A percentile compares a stretch with the other conserved stretches of the same genome.
These are phyloP conservation scores for Aspergillus puulaauensis DNA, from an alignment of 2,329 filamentous ascomycete species.

Conservation along the genomic window DNA sequence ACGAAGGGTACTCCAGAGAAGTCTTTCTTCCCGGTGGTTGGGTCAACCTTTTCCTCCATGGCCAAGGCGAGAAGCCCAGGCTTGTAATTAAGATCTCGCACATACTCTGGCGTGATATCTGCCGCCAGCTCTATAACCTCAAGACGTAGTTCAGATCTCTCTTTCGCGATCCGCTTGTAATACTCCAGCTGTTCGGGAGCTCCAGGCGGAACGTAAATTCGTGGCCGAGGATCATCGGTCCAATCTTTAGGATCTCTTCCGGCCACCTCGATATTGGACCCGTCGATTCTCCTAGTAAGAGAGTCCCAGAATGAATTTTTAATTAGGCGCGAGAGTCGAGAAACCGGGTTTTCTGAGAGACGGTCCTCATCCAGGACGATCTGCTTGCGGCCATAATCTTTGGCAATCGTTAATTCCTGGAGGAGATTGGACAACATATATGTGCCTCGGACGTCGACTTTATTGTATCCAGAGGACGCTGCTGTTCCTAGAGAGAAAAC, in stretches of 20 bases:
- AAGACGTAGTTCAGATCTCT: slow-evolving; percentile 78
- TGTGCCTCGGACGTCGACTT: slow-evolving; percentile 87
- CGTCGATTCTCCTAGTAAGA: slow-evolving; percentile 86
- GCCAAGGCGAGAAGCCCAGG: slow-evolving; percentile 87
- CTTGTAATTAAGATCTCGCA: slow-evolving; percentile 79
- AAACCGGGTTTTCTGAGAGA: slow-evolving; percentile 92
- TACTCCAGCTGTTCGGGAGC: slow-evolving; percentile 87
- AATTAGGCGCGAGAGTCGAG: slow-evolving; percentile 81
- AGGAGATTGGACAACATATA: slow-evolving; percentile 97
- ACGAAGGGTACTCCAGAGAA: slow-evolving; percentile 85
- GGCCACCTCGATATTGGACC: slow-evolving; percentile 73
- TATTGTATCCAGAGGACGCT: slow-evolving; percentile 80
- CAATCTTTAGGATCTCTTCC: slow-evolving; percentile 93
- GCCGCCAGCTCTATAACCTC: slow-evolving; percentile 76
- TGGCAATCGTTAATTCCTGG: slow-evolving; percentile 89
- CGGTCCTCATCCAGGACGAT: slow-evolving; percentile 89
- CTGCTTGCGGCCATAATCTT: slow-evolving; percentile 84
- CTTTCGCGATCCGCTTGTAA: slow-evolving; percentile 75
- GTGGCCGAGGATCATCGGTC: slow-evolving; percentile 82
- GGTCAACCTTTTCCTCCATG: slow-evolving; percentile 74
- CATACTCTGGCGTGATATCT: slow-evolving; percentile 75
- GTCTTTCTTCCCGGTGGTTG: slow-evolving; percentile 66
- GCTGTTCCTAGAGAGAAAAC: slow-evolving; percentile 81
- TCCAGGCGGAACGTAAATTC: slow-evolving; percentile 85
- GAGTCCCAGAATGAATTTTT: slow-evolving; percentile 90